Evolutionary conservation across 192 early-diverging fungal genomes (phyloP), one percentile per base, ranked within the genome.

Genomic region (Gonapodya prolifera): DNA sequence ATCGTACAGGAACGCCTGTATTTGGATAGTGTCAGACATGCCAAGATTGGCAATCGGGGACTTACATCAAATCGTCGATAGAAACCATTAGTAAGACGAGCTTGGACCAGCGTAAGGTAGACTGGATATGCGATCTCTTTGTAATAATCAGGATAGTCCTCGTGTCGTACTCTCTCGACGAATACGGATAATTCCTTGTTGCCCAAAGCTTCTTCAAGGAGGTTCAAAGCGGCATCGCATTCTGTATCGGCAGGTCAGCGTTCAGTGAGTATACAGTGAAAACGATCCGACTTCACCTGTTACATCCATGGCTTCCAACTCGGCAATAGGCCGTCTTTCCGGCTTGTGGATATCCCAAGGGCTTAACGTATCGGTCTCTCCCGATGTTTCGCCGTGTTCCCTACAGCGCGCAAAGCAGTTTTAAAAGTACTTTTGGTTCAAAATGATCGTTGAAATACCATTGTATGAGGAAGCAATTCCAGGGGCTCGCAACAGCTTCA

Each of bases 81-180:
- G 79, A 85, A 92, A 28, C 83, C 80, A 75, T 81, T 88, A 0
- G 79, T 74, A 2, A 92, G 69, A 23, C 92, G 83, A 30, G 89
- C 83, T 23, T 80, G 78, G 13, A 93, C 83, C 2, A 89, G 82
- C 34, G 89, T 84, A 34, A 93, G 75, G 34, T 90, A 92, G 36
- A 92, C 90, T 0, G 92, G 92, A 31, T 93, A 93, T 0, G 92
- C 87, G 16, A 93, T 80, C 33, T 84, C 77, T 29, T 85, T 76
- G 35, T 90, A 80, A 81, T 93, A 93, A 33, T 88, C 84, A 0
- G 89, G 86, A 33, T 92, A 90, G 2, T 82, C 85, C 61, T 78
- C 81, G 70, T 83, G 89, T 76, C 91, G 87, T 2, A 93, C 92
- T 35, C 87, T 83, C 0, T 83, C 80, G 33, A 90, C 83, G 80